These are phyloP conservation scores for Kuraishia ogatae DNA, from an alignment of 805 yeast species.

Conservation along the genomic window DNA sequence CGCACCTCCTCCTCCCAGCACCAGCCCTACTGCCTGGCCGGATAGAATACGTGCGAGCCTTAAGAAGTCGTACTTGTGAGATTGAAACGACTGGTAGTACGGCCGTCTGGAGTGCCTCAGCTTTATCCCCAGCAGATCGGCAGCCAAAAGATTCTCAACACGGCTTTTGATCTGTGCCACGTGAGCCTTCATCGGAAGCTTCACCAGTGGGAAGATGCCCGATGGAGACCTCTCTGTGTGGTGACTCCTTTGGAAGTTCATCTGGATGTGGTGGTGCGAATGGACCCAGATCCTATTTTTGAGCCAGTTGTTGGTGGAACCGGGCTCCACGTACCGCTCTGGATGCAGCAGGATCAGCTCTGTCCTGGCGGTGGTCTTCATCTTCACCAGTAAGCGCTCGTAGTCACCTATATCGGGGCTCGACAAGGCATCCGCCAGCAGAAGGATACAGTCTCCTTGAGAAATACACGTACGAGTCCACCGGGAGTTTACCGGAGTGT, in stretches of 20 bases:
- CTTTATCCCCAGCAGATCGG: conserved; percentile 12
- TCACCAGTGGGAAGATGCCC: background rate
- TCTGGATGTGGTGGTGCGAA: conserved; percentile 86
- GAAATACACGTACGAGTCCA: conserved; percentile 93
- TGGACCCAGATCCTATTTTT: conserved; percentile 85
- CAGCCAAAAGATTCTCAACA: conserved; percentile 16
- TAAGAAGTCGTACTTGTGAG: conserved; percentile 81
- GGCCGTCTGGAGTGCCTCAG: conserved; percentile 1
- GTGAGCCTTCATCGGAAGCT: conserved; percentile 5
- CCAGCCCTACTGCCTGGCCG: conserved; percentile 90
- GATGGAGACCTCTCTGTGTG: background rate
- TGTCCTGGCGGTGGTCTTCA: conserved; percentile 78
- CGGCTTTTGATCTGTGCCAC: conserved; percentile 6
- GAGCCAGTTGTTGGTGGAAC: conserved; percentile 79
- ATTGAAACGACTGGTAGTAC: conserved; percentile 25
- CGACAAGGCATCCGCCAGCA: conserved; percentile 77
- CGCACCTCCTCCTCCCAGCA: conserved; percentile 97
- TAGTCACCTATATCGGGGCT: conserved; percentile 76
- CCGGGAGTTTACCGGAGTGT: conserved; percentile 68
- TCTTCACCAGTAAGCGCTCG: conserved; percentile 65
- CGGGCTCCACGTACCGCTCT: conserved; percentile 75
- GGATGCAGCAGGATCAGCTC: conserved; percentile 82
- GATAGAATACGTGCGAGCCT: conserved; percentile 84
- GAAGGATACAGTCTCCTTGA: conserved; percentile 90
- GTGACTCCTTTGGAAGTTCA: conserved; percentile 26